These are phyloP conservation scores for Apocynum venetum DNA, from an alignment of 257 asterid genomes.

Conservation along the genomic window DNA sequence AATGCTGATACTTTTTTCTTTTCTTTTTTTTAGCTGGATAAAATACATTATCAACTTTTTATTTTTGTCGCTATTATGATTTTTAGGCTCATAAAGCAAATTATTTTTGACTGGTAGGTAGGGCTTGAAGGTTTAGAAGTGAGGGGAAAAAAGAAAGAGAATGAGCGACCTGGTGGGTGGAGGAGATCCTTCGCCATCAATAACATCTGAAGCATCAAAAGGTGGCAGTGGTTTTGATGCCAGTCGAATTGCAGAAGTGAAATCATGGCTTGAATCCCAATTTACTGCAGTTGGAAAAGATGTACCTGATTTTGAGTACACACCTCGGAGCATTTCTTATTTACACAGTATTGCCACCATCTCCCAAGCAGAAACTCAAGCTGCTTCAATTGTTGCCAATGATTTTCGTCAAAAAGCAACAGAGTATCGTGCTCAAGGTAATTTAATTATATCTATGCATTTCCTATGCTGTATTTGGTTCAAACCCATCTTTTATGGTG, in stretches of 20 bases:
- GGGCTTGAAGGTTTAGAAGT: slow-evolving; percentile 15
- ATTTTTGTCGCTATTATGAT: background rate
- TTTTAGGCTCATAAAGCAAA: background rate
- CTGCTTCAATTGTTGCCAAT: slow-evolving; percentile 80
- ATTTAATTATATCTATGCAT: background rate
- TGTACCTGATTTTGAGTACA: slow-evolving; percentile 90
- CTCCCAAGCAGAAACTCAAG: slow-evolving; percentile 91
- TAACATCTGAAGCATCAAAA: slow-evolving; percentile 51
- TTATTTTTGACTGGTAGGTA: background rate
- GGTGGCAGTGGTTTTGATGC: slow-evolving; percentile 65
- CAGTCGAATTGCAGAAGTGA: slow-evolving; percentile 75
- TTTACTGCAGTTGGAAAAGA: slow-evolving; percentile 83
- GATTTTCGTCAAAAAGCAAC: slow-evolving; percentile 90
- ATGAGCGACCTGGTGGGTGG: slow-evolving; percentile 66
- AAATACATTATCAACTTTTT: background rate
- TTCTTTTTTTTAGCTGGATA: too few species aligned
- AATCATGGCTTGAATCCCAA: slow-evolving; percentile 80
- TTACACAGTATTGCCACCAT: slow-evolving; percentile 66
- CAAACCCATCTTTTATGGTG: background rate
- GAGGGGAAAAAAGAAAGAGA: slow-evolving; percentile 22
- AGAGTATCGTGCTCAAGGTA: slow-evolving; percentile 91
- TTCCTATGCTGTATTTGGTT: background rate
- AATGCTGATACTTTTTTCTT: background rate
- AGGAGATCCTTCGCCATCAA: slow-evolving; percentile 47
- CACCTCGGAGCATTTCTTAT: slow-evolving; percentile 75